A percentile compares a stretch with the other conserved stretches of the same genome.
These are phyloP conservation scores for Orbilia oligospora DNA, from an alignment of 2,329 filamentous ascomycete genomes.

Conservation along the genomic window DNA sequence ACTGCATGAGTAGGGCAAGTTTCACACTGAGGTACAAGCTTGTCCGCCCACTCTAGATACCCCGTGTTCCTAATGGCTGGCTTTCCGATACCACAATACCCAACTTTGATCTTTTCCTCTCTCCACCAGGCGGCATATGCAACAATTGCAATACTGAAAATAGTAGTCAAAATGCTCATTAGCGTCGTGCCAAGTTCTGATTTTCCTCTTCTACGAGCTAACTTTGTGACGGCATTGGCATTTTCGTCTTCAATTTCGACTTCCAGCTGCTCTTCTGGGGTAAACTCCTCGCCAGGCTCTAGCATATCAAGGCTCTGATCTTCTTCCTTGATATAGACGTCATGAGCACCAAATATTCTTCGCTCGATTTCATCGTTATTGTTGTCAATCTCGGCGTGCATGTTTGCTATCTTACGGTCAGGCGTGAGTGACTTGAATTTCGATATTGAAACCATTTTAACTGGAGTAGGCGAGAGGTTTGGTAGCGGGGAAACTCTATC, in stretches of 20 bases:
- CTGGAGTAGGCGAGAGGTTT: constrained; percentile 24
- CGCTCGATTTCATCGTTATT: constrained; percentile 38
- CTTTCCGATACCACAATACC: constrained; percentile 89
- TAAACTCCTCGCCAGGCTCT: constrained; percentile 90
- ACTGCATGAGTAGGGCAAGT: constrained; percentile 90
- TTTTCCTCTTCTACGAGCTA: constrained; percentile 67
- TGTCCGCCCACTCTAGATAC: constrained; percentile 74
- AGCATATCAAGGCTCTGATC: constrained; percentile 70
- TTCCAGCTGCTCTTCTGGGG: constrained; percentile 77
- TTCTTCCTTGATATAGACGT: constrained; percentile 69
- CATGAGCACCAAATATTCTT: constrained; percentile 25
- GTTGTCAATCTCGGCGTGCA: constrained; percentile 42
- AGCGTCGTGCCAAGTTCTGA: constrained; percentile 70
- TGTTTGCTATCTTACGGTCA: constrained; percentile 30
- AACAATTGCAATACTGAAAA: constrained; percentile 78
- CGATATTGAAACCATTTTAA: constrained; percentile 40
- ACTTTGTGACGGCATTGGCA: constrained; percentile 67
- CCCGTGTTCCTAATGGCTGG: constrained; percentile 77
- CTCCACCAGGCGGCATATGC: constrained; percentile 87
- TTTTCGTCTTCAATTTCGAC: constrained; percentile 72
- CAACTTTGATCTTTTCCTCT: constrained; percentile 95
- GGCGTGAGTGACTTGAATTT: constrained; percentile 50
- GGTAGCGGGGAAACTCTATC: constrained; percentile 17
- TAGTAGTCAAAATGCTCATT: constrained; percentile 78
- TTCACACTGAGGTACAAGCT: constrained; percentile 85